A percentile compares a stretch with the other conserved stretches of the same genome.
phyloP scores from a whole-genome alignment of 805 yeast genomes.

The Cyberlindnera mrakii region DNA sequence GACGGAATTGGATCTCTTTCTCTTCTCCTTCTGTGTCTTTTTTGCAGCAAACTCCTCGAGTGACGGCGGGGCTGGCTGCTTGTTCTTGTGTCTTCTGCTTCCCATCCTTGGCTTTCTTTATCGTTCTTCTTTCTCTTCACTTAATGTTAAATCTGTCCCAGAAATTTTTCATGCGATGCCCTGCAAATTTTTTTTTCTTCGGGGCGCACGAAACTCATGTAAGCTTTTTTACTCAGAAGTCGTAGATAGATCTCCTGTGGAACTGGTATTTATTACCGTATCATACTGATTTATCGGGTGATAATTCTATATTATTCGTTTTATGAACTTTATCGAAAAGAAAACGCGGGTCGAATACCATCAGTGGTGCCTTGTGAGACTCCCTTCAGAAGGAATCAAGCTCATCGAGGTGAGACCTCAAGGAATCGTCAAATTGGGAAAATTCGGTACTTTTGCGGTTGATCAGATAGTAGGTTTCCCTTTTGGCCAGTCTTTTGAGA shows the following conservation, averaged over 20 bases:
- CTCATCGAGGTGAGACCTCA: conserved; percentile 61
- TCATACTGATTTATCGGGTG: neutral
- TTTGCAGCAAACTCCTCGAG: conserved; percentile 71
- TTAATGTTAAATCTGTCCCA: neutral
- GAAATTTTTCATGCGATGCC: conserved; percentile 8
- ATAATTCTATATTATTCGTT: neutral
- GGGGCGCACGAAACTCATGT: too few relatives aligned
- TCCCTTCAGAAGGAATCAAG: conserved; percentile 79
- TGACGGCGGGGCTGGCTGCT: conserved; percentile 89
- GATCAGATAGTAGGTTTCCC: conserved; percentile 74
- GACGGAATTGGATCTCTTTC: conserved; percentile 28
- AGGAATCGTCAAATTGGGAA: conserved; percentile 70
- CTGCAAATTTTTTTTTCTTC: conserved; percentile 1
- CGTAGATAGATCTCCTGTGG: neutral
- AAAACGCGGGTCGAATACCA: conserved; percentile 18
- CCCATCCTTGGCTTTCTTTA: conserved; percentile 50
- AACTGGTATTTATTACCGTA: neutral
- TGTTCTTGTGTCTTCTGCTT: conserved; percentile 79
- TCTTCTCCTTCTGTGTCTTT: conserved; percentile 29
- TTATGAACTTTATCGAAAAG: conserved; percentile 3
- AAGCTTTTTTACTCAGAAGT: too few relatives aligned
- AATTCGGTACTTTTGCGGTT: conserved; percentile 81
- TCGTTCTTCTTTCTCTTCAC: neutral
- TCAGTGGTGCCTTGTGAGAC: conserved; percentile 50
- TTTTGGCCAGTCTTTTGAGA: conserved; percentile 87